A percentile compares a stretch with the other conserved stretches of the same genome.
Evolutionary conservation across 2,329 filamentous ascomycete species (phyloP).

Genomic region (Phialophora macrospora): DNA sequence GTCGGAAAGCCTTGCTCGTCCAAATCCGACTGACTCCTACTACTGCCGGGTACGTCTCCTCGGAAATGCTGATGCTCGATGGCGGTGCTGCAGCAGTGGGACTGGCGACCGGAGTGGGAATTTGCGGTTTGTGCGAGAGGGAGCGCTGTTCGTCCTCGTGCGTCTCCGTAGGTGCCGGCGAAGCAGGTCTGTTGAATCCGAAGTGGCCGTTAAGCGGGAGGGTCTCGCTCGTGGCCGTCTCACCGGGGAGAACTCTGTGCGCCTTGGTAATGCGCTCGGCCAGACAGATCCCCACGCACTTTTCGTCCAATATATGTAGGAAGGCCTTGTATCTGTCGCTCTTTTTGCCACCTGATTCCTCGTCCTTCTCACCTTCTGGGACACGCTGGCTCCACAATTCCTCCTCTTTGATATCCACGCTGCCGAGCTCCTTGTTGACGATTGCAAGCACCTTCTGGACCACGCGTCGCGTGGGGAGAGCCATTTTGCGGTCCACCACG

Average conservation of each 20-base stretch:
- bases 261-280: constrained; percentile 66
- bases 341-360: constrained; percentile 39
- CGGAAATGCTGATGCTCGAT: constrained; percentile 54
- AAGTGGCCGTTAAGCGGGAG: constrained; percentile 30
- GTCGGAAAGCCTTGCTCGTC: constrained; percentile 62
- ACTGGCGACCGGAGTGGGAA: constrained; percentile 32
- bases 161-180: constrained; percentile 28
- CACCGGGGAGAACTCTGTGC: constrained; percentile 49
- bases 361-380: constrained; percentile 43
- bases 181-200: constrained; percentile 21
- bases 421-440: constrained; percentile 66
- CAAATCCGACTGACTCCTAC: constrained; percentile 69
- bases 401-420: constrained; percentile 63
- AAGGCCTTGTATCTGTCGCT: constrained; percentile 64
- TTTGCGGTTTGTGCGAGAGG: constrained; percentile 25
- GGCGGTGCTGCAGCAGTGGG: constrained; percentile 39
- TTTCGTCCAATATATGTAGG: constrained; percentile 64
- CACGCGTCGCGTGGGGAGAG: constrained; percentile 56
- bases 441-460: constrained; percentile 65
- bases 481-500: constrained; percentile 62
- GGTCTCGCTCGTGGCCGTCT: constrained; percentile 29
- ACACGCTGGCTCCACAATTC: constrained; percentile 61
- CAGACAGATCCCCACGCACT: constrained; percentile 66
- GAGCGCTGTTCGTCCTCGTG: constrained; percentile 28
- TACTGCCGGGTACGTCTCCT: constrained; percentile 54